Evolutionary conservation across 139 green algal genomes (phyloP).

Genomic region (Gonium pectorale): DNA sequence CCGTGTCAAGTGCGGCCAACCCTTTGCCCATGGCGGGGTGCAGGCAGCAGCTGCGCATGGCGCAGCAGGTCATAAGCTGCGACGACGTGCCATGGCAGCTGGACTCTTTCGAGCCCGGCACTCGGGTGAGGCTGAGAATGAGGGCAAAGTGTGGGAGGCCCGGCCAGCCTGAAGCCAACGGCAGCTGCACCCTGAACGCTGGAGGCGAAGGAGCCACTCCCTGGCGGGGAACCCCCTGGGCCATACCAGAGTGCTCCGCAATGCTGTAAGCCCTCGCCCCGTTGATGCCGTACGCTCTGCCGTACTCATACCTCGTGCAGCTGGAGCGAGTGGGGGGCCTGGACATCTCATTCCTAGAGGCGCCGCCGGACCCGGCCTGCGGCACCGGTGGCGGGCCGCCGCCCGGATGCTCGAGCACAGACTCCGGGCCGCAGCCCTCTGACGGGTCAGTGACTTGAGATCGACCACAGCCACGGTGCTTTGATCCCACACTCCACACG

Average conservation of each 20-base stretch:
- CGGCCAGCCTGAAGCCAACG: background rate
- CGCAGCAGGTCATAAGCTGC: background rate
- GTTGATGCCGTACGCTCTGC: background rate
- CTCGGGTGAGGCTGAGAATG: background rate
- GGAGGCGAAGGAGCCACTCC: background rate
- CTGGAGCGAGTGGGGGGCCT: slow-evolving; percentile 10
- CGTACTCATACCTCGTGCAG: background rate
- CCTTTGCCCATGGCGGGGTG: too few relatives aligned
- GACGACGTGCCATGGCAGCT: slow-evolving; percentile 32
- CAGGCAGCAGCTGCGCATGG: slow-evolving; percentile 30
- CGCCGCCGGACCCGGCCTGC: background rate
- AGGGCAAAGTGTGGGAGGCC: background rate
- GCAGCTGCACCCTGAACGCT: background rate
- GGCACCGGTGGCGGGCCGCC: background rate
- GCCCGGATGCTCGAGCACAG: too few relatives aligned
- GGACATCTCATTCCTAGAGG: slow-evolving; percentile 25
- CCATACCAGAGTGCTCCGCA: background rate
- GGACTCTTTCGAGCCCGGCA: background rate
- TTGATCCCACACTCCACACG: too few relatives aligned
- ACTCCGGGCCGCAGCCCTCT: too few relatives aligned
- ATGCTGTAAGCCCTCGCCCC: background rate
- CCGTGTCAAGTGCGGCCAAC: too few relatives aligned
- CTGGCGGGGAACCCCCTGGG: background rate
- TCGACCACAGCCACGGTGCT: too few relatives aligned
- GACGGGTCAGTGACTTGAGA: too few relatives aligned